phyloP scores from a whole-genome alignment of 129 eudicot genomes.

The Erigeron canadensis region DNA sequence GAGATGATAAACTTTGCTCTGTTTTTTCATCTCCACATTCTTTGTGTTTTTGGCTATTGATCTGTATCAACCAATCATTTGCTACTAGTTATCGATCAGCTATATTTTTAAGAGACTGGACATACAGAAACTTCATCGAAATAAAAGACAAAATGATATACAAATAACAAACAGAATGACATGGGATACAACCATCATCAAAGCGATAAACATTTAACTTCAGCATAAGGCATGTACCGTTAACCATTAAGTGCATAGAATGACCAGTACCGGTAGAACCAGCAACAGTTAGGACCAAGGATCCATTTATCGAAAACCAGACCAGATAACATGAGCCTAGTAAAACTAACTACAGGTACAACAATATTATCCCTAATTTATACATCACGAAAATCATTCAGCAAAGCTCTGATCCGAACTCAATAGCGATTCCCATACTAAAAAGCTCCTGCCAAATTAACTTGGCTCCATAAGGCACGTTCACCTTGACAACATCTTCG shows the following conservation, averaged over 20 bases:
- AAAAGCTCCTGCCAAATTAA: conserved; percentile 84
- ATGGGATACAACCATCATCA: neutral
- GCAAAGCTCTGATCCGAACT: conserved; percentile 65
- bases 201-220: neutral
- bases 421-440: conserved; percentile 83
- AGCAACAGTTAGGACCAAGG: neutral
- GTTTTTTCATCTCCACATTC: neutral
- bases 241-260: neutral
- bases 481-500: conserved; percentile 73
- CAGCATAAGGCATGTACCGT: neutral
- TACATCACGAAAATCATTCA: conserved; percentile 28
- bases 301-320: neutral
- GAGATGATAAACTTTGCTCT: neutral
- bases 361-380: neutral
- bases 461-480: conserved; percentile 90
- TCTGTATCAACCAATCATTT: neutral
- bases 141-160: neutral
- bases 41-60: neutral
- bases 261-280: neutral
- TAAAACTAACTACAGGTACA: neutral
- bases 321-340: neutral
- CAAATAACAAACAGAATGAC: neutral
- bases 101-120: neutral
- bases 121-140: neutral
- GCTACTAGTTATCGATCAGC: neutral